Evolutionary conservation across 441 rosid species (phyloP), one percentile per base, ranked within the genome.

Genomic region (Euphorbia schlechtendalii): DNA sequence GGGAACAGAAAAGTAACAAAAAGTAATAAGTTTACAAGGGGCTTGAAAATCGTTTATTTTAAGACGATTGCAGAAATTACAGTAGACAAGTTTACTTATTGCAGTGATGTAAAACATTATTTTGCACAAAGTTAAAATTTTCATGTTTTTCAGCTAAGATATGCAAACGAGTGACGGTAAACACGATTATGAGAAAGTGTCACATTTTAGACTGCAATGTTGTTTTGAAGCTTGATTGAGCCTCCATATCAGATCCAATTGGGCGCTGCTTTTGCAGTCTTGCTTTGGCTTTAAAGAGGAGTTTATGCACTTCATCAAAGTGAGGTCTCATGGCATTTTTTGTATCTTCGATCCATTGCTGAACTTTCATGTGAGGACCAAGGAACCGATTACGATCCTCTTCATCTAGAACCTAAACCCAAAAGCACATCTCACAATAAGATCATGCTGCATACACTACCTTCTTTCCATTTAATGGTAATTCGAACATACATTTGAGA

Each of bases 311-410:
- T 68, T 84, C 90, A 65, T 86, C 90, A 65, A 92, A 92, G 77
- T 88, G 84, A 52, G 96, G 96, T 62, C 68, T 78, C 0, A 88
- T 86, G 21, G 89, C 89, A n/a, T 77, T 74, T 68, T 74, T 85
- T 15, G 94, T 88, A 69, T 73, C 72, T 72, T 84, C 89, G 48
- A 90, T 77, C 98, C 98, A 92, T 57, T 85, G 78, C 70, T 75
- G 81, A 56, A 92, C 87, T 80, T 85, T 88, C 80, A 82, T 81
- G 71, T 81, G 68, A 9, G 94, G 92, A 68, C 79, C 78, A 4
- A 90, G 73, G 57, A 90, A 54, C 65, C 85, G 78, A 59, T 66
- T 17, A 10, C 85, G 84, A 66, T 84, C 96, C 74, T 79, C 64
- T 64, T 83, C 94, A 56, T 85, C 89, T 79, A 90, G 59, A 75